Conservation (phyloP, 805 yeast genomes). For the Pichia deserticola region DNA sequence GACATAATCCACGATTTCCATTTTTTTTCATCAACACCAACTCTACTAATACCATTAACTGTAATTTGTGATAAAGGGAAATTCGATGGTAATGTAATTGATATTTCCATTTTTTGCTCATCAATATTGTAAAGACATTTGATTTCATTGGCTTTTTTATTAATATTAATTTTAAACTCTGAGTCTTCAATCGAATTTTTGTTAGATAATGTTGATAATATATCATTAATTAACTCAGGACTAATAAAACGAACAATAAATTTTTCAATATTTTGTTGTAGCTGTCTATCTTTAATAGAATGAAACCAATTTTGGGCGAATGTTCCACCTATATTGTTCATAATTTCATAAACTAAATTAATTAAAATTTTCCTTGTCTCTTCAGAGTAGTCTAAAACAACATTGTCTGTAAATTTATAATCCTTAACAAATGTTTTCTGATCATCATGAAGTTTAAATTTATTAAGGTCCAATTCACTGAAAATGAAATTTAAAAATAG, state of each 20-base stretch:
- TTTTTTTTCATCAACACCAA: slow-evolving; percentile 85
- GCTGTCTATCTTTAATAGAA: slow-evolving; percentile 58
- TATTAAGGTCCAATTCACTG: slow-evolving; percentile 39
- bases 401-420: slow-evolving; percentile 13
- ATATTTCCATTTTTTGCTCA: slow-evolving; percentile 79
- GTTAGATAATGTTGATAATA: slow-evolving; percentile 34
- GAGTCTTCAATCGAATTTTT: slow-evolving; percentile 29
- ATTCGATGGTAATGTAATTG: slow-evolving; percentile 60
- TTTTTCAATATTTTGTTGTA: slow-evolving; percentile 51
- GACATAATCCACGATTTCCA: slow-evolving; percentile 96
- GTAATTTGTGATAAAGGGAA: slow-evolving; percentile 73
- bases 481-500: slow-evolving; percentile 48
- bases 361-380: slow-evolving; percentile 37
- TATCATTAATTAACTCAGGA: slow-evolving; percentile 51
- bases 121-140: slow-evolving; percentile 71
- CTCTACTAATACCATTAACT: slow-evolving; percentile 69
- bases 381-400: slow-evolving; percentile 10
- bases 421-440: slow-evolving; percentile 24
- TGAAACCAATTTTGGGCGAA: slow-evolving; percentile 62
- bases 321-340: slow-evolving; percentile 53
- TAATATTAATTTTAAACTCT: slow-evolving; percentile 53
- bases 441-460: slow-evolving; percentile 14
- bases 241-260: slow-evolving; percentile 58
- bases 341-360: slow-evolving; percentile 44
- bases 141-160: slow-evolving; percentile 56